These are phyloP conservation scores for Drechslerella dactyloides DNA, from an alignment of 2,329 filamentous ascomycete species.

Conservation along the genomic window DNA sequence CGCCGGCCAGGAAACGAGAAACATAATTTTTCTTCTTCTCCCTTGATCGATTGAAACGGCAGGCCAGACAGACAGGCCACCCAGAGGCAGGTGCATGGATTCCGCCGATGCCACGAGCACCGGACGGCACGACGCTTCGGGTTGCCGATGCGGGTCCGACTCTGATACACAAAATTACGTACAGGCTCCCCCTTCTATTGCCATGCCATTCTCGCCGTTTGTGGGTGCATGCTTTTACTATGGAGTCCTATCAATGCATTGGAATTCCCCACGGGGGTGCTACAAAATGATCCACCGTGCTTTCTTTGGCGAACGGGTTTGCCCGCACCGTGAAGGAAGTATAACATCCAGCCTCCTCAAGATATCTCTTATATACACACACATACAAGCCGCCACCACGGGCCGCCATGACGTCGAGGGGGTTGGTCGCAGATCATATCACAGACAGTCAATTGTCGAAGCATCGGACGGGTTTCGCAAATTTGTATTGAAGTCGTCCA, in stretches of 20 bases:
- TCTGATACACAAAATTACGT: constrained; percentile 1
- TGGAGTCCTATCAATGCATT: too few relatives aligned
- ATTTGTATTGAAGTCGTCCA: too few relatives aligned
- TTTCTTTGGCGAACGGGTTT: too few relatives aligned
- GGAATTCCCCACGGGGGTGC: too few relatives aligned
- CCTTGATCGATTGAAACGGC: neutral
- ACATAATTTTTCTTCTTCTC: neutral
- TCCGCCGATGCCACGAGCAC: neutral
- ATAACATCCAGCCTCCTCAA: neutral
- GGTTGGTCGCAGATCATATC: neutral
- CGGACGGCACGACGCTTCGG: constrained; percentile 9
- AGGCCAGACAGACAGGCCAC: neutral
- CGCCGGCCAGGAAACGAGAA: neutral
- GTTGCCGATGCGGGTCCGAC: constrained; percentile 9
- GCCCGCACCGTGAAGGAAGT: too few relatives aligned
- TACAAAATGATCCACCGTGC: too few relatives aligned
- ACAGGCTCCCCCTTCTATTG: neutral
- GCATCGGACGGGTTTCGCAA: neutral
- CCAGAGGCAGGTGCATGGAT: neutral
- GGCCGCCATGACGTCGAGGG: too few relatives aligned
- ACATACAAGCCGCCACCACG: neutral
- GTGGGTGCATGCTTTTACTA: neutral
- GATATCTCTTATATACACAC: neutral
- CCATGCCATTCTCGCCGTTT: neutral
- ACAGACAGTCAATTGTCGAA: neutral